Conservation (phyloP, 306 rosid genomes). For the Alnus rubra region DNA sequence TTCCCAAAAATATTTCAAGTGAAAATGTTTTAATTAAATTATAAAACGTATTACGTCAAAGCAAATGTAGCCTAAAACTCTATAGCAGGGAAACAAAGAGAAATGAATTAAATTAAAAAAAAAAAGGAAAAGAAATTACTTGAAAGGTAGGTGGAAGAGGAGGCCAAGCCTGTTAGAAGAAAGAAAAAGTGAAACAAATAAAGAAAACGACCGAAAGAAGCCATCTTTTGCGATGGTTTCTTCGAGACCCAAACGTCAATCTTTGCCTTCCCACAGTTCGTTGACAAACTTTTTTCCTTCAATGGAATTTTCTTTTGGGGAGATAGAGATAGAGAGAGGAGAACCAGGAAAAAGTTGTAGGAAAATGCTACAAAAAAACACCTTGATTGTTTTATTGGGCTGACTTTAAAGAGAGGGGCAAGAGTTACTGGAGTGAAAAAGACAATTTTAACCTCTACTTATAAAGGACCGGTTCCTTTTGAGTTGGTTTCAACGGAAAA, state of each 20-base stretch:
- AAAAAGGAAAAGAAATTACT: slow-evolving; percentile 32
- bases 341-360: slow-evolving; percentile 23
- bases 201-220: slow-evolving; percentile 40
- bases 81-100: not conserved
- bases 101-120: too few relatives aligned
- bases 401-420: too few relatives aligned
- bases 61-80: too few relatives aligned
- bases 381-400: too few relatives aligned
- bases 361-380: slow-evolving; percentile 1
- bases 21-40: not conserved
- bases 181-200: slow-evolving; percentile 32
- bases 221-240: slow-evolving; percentile 38
- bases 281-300: slow-evolving; percentile 27
- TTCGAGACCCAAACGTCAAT: slow-evolving; percentile 23
- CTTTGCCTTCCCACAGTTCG: slow-evolving; percentile 37
- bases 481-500: too few relatives aligned
- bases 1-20: too few relatives aligned
- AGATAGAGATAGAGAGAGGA: slow-evolving; percentile 30
- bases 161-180: slow-evolving; percentile 43
- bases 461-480: too few relatives aligned
- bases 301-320: not conserved
- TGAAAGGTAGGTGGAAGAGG: slow-evolving; percentile 55
- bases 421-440: too few relatives aligned
- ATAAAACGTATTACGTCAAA: not conserved
- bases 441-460: too few relatives aligned